Evolutionary conservation across 441 rosid species (phyloP), one percentile per base, ranked within the genome.

Genomic region (Raphanus hybrid): DNA sequence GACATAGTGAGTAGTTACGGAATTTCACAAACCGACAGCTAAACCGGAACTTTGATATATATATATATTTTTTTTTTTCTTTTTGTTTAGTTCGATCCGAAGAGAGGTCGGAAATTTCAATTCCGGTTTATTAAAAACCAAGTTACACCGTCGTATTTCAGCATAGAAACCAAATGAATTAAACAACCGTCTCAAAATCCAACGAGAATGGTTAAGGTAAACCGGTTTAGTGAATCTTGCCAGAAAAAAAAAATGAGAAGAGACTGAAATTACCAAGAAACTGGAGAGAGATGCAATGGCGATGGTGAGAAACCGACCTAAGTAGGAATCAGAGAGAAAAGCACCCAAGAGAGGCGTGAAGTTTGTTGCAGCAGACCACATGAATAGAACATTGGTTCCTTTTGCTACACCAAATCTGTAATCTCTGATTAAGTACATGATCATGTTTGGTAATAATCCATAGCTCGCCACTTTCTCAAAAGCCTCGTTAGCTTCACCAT

Each of bases 381-480:
- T 71, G 84, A 85, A 85, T 73, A 90, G 79, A 1, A 89, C 52
- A 74, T 81, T 88, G 6, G 96, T 78, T 5, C 89, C 90, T 55
- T 81, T 82, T 8, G 87, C 86, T 1, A 83, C 84, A 15, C 85
- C 82, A 58, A 87, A 27, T 43, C 79, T 70, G 66, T 90, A 92
- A 52, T 87, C 87, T 67, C 15, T 66, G 52, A 85, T 86, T 83
- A 92, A 69, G 73, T 92, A 92, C 66, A 85, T 18, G 64, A 88
- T 85, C 94, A 92, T 92, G 76, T 90, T 90, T 6, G 96, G 86
- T 14, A 81, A 3, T 78, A 92, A 50, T 27, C 94, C 97, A 77
- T 84, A 87, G 79, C 91, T 87, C 39, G 97, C 89, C 62, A 89
- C 87, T 73, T 85, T 92, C 84, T 90, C 97, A 71, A 88, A 86